Evolutionary conservation across 2,329 filamentous ascomycete species (phyloP), one percentile per base, ranked within the genome.

Genomic region (Metarhizium guizhouense): DNA sequence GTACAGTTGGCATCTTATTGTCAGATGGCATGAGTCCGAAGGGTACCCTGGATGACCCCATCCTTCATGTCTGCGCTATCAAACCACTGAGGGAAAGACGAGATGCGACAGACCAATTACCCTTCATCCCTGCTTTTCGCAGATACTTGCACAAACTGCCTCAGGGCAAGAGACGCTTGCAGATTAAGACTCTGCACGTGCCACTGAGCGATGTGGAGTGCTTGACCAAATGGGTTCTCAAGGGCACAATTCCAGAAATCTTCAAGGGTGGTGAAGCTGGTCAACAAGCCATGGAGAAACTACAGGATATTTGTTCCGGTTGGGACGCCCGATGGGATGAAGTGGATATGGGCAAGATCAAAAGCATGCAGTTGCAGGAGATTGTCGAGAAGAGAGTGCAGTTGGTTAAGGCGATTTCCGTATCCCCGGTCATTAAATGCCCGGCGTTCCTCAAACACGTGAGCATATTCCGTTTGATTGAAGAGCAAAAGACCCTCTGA

Each of bases 251-350:
- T 3, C 82, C 83, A 0, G 80, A 83, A 3, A 79, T 83, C 29
- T 84, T 83, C 62, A 69, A 78, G 45, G 74, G 75, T 2, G 77
- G 77, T 14, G 80, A 83, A 0, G 70, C 61, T 2, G 72, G 74
- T 53, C 62, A 69, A 5, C 72, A 70, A 57, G 89, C 87, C 1
- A 85, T 88, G 60, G 83, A 85, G 47, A 82, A 86, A 56, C 77
- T 97, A 38, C 71, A 82, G 16, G 78, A 82, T 29, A 74, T 93
- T 16, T 91, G 86, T 67, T 78, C 78, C 49, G 84, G 84, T 0
- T 97, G 93, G 92, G 82, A 83, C 43, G 76, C 84, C 47, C 76
- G 82, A 30, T 97, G 91, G 88, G 83, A 92, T 55, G 94, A 99
- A 72, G 78, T 90, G 56, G 89, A 95, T 63, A 87, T 94, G 73